Evolutionary conservation across 2,329 filamentous ascomycete genomes (phyloP).

Genomic region (Hypoxylon sp.): DNA sequence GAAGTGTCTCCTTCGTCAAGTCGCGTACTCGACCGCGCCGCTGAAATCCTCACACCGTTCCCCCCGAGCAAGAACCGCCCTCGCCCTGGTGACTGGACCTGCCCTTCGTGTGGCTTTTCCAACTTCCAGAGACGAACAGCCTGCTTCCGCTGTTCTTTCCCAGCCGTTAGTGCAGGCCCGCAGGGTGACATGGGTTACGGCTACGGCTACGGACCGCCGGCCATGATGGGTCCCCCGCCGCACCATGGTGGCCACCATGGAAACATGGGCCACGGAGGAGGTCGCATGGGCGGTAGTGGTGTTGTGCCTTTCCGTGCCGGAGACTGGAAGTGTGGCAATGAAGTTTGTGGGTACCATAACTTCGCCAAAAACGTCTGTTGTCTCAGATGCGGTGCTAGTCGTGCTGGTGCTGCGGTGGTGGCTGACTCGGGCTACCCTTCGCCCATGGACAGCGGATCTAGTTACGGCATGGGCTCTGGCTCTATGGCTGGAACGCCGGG

Average conservation of each 20-base stretch:
- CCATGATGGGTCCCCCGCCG: conserved; percentile 80
- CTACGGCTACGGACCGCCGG: conserved; percentile 76
- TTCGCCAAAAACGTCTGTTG: conserved; percentile 99
- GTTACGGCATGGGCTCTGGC: conserved; percentile 86
- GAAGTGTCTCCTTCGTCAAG: conserved; percentile 98
- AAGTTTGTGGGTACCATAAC: conserved; percentile 98
- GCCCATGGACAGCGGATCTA: conserved; percentile 87
- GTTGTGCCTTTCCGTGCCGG: conserved; percentile 97
- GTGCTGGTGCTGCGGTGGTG: conserved; percentile 92
- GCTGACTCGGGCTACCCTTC: conserved; percentile 94
- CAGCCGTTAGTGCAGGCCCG: conserved; percentile 86
- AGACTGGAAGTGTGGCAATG: conserved; percentile 98
- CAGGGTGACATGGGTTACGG: conserved; percentile 70
- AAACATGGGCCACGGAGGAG: conserved; percentile 68
- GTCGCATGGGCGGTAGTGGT: conserved; percentile 84
- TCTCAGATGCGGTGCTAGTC: conserved; percentile 93
- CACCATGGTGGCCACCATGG: conserved; percentile 77
- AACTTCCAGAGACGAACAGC: conserved; percentile 99
- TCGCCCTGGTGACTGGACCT: conserved; percentile 98
- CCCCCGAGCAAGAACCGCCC: conserved; percentile 98
- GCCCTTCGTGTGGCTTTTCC: conserved; percentile 97
- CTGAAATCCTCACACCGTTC: conserved; percentile 96
- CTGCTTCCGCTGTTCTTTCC: conserved; percentile 99
- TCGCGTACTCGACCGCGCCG: conserved; percentile 93
- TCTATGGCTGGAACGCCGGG: conserved; percentile 89